A percentile compares a stretch with the other conserved stretches of the same genome.
phyloP scores from a whole-genome alignment of 352 stramenopile species.

The Pythium rhizo-oryzae region DNA sequence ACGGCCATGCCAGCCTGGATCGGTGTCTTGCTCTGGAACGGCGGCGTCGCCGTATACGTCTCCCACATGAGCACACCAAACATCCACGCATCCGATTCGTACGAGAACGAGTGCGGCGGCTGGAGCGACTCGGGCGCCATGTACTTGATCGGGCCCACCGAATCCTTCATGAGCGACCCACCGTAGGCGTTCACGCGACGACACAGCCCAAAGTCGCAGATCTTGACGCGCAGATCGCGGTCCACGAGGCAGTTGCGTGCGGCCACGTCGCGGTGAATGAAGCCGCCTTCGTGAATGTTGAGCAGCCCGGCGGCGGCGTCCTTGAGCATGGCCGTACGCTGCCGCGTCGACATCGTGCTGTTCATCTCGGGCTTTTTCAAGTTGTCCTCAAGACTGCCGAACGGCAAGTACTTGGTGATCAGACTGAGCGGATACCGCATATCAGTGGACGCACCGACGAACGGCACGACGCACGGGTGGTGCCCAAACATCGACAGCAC shows the following conservation, averaged over 20 bases:
- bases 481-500: slow-evolving; percentile 85
- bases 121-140: slow-evolving; percentile 84
- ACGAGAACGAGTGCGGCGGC: slow-evolving; percentile 74
- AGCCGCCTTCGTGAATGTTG: slow-evolving; percentile 87
- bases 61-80: slow-evolving; percentile 88
- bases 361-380: slow-evolving; percentile 39
- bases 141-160: slow-evolving; percentile 79
- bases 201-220: slow-evolving; percentile 83
- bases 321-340: slow-evolving; percentile 70
- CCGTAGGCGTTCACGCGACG: slow-evolving; percentile 59
- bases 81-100: slow-evolving; percentile 80
- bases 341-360: slow-evolving; percentile 33
- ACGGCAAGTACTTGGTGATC: slow-evolving; percentile 75
- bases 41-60: slow-evolving; percentile 56
- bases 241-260: slow-evolving; percentile 82
- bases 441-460: slow-evolving; percentile 78
- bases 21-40: slow-evolving; percentile 58
- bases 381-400: slow-evolving; percentile 76
- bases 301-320: slow-evolving; percentile 72
- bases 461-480: slow-evolving; percentile 81
- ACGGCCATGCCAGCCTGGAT: slow-evolving; percentile 69
- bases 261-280: slow-evolving; percentile 82
- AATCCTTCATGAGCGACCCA: slow-evolving; percentile 63
- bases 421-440: slow-evolving; percentile 63
- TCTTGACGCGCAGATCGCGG: slow-evolving; percentile 57